Conservation (phyloP, 139 green algal genomes). For the Asterochloris sp. region DNA sequence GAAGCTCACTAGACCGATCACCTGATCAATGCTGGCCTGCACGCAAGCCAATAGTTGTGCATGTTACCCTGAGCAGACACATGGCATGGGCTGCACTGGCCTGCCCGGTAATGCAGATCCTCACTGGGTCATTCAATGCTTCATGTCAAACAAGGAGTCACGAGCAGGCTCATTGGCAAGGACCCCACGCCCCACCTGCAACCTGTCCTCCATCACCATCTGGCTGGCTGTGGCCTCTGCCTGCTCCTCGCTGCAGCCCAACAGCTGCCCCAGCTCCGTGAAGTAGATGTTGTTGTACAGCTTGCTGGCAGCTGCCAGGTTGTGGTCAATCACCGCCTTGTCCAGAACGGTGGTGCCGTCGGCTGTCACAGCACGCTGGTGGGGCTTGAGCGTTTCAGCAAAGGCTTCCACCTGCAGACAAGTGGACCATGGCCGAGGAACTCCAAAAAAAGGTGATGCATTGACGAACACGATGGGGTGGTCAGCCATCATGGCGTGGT, state of each 20-base stretch:
- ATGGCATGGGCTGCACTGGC: background rate
- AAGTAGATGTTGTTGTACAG: conserved; percentile 93
- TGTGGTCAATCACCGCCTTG: conserved; percentile 90
- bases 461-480: too few species aligned
- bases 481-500: too few species aligned
- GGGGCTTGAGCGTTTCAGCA: conserved; percentile 63
- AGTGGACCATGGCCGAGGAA: too few species aligned
- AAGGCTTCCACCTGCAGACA: conserved; percentile 80
- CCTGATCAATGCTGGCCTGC: conserved; percentile 84
- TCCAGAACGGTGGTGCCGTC: conserved; percentile 87
- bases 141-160: too few species aligned
- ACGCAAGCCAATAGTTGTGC: background rate
- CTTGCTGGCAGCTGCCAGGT: conserved; percentile 79
- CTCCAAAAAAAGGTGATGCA: too few species aligned
- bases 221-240: conserved; percentile 80
- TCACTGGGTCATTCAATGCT: too few species aligned
- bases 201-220: conserved; percentile 81
- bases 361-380: conserved; percentile 79
- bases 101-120: background rate
- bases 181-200: conserved; percentile 36
- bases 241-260: conserved; percentile 65
- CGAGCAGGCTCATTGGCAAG: background rate
- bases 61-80: background rate
- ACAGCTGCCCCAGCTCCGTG: conserved; percentile 80
- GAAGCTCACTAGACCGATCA: conserved; percentile 82